Evolutionary conservation across 306 rosid genomes (phyloP), one percentile per base, ranked within the genome.

Genomic region (Myrica gale): DNA sequence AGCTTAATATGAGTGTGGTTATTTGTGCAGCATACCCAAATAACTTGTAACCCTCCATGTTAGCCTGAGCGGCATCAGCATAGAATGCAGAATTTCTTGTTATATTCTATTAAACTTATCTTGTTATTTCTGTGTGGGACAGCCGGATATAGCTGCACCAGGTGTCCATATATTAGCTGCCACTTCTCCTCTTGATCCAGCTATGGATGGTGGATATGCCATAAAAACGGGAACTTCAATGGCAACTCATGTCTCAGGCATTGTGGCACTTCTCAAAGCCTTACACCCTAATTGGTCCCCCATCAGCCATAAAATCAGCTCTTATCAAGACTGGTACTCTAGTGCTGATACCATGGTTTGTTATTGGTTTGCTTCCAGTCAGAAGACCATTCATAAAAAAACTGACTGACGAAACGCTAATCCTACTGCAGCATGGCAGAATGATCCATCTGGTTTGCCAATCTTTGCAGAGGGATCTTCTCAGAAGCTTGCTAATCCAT

Each of bases 91-190:
- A 47, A 20, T 63, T 63, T 63, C 69, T 63, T 16, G 5, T 8
- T 39, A 39, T 21, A 39, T 63, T 63, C 23, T 16, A 7, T 39
- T 63, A 47, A 63, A 1, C 7, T 47, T 15, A 39, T 63, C 37
- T 50, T 26, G 7, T 72, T 15, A 41, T 55, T 45, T 69, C 26
- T 53, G 13, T 23, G 57, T 63, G 48, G 39, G 16, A 58, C 83
- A 88, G 91, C 91, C 89, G 17, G 91, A 88, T 67, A 63, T 88
- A 74, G 80, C 88, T 8, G 89, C 91, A 11, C 91, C 91, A 3
- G 91, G 91, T 17, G 81, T 72, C 56, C 78, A 78, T 74, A 81
- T 86, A 42, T 54, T 84, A 16, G 80, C 88, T 1, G 84, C 86
- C 32, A 50, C 62, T 43, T 55, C 81, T 47, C 81, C 87, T 2